Evolutionary conservation across 2,329 filamentous ascomycete species (phyloP), one percentile per base, ranked within the genome.

Genomic region (Fusarium sacchari): DNA sequence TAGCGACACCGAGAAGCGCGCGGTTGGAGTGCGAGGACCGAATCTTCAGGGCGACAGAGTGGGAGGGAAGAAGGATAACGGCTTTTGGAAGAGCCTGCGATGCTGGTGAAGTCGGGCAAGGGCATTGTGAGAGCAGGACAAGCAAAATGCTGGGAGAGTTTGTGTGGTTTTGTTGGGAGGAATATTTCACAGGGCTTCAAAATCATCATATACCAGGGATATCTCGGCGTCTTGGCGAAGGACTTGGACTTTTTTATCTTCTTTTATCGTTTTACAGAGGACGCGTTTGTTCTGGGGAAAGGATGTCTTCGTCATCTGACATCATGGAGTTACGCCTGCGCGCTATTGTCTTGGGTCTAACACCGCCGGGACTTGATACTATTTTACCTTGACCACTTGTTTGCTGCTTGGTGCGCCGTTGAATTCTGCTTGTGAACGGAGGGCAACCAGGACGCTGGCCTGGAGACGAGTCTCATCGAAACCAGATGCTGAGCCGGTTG

Each of bases 31-130:
- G 13, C 82, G 85, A 32, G 85, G 85, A 3, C 83, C 84, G 17
- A 83, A 80, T 40, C 74, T 85, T 13, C 80, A 83, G 22, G 84
- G 84, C n/a, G 83, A 86, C 28, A 82, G 82, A 37, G 73, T 86
- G 17, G 85, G 65, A 22, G 65, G 85, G 3, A 81, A 83, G 37
- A 82, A 81, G 6, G 80, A 83, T 3, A 81, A 81, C 3, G 84
- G 84, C 15, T 90, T 90, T 78, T 90, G 87, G 88, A 88, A 82
- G 81, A 88, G 83, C 76, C 77, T 90, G 74, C 81, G 88, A 78
- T 91, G 84, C 73, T 90, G 88, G 88, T 90, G 75, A 82, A 55
- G n/a, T 37, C n/a, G 10, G 20, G n/a, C n/a, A 34, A 36, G 24
- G n/a, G 26, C 20, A 59, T 28, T 17, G 40, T 22, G 18, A 28